These are phyloP conservation scores for Dendrocalamus sinicus DNA, from an alignment of 176 grass and related monocot genomes.

Conservation along the genomic window DNA sequence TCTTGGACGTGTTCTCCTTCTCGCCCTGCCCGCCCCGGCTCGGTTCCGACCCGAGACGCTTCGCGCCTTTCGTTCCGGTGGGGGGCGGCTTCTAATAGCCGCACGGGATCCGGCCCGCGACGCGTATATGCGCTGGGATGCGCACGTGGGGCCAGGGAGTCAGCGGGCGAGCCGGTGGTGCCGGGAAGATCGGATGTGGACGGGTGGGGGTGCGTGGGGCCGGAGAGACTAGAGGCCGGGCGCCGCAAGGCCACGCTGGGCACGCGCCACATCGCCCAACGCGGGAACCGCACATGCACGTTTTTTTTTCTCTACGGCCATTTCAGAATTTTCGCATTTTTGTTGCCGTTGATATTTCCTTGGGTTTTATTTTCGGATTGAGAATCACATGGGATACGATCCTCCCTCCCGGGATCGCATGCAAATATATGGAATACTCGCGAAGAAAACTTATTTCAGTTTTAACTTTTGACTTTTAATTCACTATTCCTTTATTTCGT, in stretches of 20 bases:
- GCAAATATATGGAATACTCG: not conserved
- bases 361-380: not conserved
- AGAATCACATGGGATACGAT: not conserved
- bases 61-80: not conserved
- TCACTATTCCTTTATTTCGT: no score
- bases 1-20: not conserved
- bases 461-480: no score
- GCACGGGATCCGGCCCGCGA: slow-evolving; percentile 37
- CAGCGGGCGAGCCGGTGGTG: not conserved
- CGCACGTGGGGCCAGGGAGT: slow-evolving; percentile 18
- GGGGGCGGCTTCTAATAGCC: slow-evolving; percentile 46
- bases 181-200: slow-evolving; percentile 44
- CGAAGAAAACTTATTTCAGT: no score
- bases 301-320: not conserved
- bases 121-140: not conserved
- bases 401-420: not conserved
- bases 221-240: not conserved
- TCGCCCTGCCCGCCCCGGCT: not conserved
- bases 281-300: slow-evolving; percentile 38
- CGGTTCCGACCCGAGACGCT: not conserved
- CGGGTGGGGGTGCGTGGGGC: not conserved
- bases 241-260: not conserved
- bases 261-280: slow-evolving; percentile 17
- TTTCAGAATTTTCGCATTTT: not conserved
- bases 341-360: not conserved